Evolutionary conservation across 352 stramenopile species (phyloP).

Genomic region (Halophytophthora polymorphica): DNA sequence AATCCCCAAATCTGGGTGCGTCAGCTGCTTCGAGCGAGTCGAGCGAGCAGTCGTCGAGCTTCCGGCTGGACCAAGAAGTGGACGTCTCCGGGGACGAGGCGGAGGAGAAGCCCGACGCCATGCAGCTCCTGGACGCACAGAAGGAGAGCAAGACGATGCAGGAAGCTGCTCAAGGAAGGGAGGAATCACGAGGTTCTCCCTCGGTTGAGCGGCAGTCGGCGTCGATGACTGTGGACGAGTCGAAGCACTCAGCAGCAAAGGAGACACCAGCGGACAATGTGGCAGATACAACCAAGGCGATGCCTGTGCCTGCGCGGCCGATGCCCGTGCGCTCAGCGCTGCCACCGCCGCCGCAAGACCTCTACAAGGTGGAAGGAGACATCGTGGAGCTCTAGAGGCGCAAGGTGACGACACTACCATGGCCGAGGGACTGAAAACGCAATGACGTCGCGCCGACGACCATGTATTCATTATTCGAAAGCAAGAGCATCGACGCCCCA

Average conservation of each 20-base stretch:
- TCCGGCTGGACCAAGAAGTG: constrained; percentile 19
- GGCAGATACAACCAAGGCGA: constrained; percentile 17
- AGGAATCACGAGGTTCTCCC: background rate
- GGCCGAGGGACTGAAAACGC: background rate
- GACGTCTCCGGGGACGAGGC: constrained; percentile 25
- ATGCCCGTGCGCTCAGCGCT: constrained; percentile 34
- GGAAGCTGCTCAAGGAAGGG: constrained; percentile 7
- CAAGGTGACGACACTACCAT: background rate
- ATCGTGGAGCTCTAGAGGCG: constrained; percentile 50
- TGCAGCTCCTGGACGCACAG: constrained; percentile 5
- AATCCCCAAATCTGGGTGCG: constrained; percentile 16
- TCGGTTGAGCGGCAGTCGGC: background rate
- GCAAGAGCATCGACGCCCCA: background rate
- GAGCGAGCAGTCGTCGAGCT: constrained; percentile 25
- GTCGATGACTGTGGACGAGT: background rate
- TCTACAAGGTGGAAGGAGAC: constrained; percentile 55
- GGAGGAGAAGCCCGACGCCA: constrained; percentile 23
- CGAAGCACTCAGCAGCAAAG: constrained; percentile 8
- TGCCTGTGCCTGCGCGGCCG: constrained; percentile 25
- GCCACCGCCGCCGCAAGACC: constrained; percentile 33
- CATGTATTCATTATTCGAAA: background rate
- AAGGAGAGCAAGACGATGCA: background rate
- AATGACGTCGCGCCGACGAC: background rate
- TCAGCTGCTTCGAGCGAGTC: constrained; percentile 28
- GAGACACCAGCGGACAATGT: constrained; percentile 13